These are phyloP conservation scores for Lecanicillium sp. DNA, from an alignment of 2,329 filamentous ascomycete genomes.

Conservation along the genomic window DNA sequence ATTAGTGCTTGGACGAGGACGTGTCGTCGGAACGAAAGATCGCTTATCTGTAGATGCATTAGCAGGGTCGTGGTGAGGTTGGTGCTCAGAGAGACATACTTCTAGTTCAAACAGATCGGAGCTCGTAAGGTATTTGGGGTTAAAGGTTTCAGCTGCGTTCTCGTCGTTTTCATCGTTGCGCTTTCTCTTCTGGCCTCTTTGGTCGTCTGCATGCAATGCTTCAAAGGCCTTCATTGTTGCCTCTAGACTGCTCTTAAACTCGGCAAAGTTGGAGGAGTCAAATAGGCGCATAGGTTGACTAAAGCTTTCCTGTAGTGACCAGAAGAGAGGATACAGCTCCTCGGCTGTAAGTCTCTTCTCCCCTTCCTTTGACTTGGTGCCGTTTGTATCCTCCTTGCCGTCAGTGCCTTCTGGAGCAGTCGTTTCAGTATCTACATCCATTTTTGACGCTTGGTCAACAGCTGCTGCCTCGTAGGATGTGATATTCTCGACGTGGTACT, in stretches of 20 bases:
- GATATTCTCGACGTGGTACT: slow-evolving; percentile 92
- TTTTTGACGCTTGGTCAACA: slow-evolving; percentile 29
- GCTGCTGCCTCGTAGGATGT: slow-evolving; percentile 61
- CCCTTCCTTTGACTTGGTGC: slow-evolving; percentile 25
- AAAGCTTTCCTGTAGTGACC: slow-evolving; percentile 86
- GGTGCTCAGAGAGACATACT: slow-evolving; percentile 37
- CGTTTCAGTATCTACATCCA: slow-evolving; percentile 56
- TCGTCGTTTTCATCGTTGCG: slow-evolving; percentile 48
- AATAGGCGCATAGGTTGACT: slow-evolving; percentile 84
- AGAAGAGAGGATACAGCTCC: slow-evolving; percentile 82
- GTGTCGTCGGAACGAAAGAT: slow-evolving; percentile 88
- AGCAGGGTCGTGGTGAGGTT: slow-evolving; percentile 11
- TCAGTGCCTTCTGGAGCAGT: slow-evolving; percentile 21
- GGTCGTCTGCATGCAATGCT: slow-evolving; percentile 34
- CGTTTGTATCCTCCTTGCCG: slow-evolving; percentile 18
- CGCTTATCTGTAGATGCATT: slow-evolving; percentile 58
- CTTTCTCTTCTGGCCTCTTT: slow-evolving; percentile 59
- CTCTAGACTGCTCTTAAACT: slow-evolving; percentile 72
- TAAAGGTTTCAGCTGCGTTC: slow-evolving; percentile 52
- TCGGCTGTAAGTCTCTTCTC: slow-evolving; percentile 57
- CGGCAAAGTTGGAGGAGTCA: slow-evolving; percentile 58
- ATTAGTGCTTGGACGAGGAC: slow-evolving; percentile 94
- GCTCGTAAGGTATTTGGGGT: slow-evolving; percentile 98
- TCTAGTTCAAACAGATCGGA: slow-evolving; percentile 92
- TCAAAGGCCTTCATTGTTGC: slow-evolving; percentile 51